Evolutionary conservation across 2,329 filamentous ascomycete genomes (phyloP), one percentile per base, ranked within the genome.

Genomic region (Karstenula rhodostoma): DNA sequence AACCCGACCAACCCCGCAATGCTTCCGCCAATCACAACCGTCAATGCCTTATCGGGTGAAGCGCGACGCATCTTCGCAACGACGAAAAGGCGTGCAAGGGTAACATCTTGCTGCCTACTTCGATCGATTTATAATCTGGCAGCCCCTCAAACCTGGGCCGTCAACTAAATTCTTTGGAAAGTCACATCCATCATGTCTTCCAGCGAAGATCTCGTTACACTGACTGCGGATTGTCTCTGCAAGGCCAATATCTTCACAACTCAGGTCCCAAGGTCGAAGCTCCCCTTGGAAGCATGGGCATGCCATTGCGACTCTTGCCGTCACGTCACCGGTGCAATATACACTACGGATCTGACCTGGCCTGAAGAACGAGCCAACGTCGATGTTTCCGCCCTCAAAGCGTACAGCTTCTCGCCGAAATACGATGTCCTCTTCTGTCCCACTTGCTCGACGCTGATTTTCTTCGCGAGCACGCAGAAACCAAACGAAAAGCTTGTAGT

Each of bases 241-340:
- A 78, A 78, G 57, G 59, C 70, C 0, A 77, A 83, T 62, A 73
- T 59, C 15, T 84, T 83, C 73, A 77, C 67, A 6, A 57, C 78
- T 1, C 25, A 63, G 0, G 57, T 84, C 1, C 56, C 73, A 1
- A 59, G 53, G 17, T 74, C 78, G 1, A 62, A 67, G 0, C 75
- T 85, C 2, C 83, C 83, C 8, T 72, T 86, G 0, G 59, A 71
- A 43, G 80, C 74, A 0, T 68, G 69, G 6, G 74, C 73, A 57
- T 86, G 84, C 65, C 83, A 86, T 72, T 86, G 84, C 73, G 72
- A 71, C 19, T 84, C 83, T 2, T 86, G 84, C 66, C 79, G 83
- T 1, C 82, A 80, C 57, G 37, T 73, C 2, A 81, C 80, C 0
- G 83, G 84, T 23, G 77, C 69, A 5, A 69, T 84, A 23, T 81